phyloP scores from a whole-genome alignment of 2,329 filamentous ascomycete genomes.

The Nigrograna mackinnonii region DNA sequence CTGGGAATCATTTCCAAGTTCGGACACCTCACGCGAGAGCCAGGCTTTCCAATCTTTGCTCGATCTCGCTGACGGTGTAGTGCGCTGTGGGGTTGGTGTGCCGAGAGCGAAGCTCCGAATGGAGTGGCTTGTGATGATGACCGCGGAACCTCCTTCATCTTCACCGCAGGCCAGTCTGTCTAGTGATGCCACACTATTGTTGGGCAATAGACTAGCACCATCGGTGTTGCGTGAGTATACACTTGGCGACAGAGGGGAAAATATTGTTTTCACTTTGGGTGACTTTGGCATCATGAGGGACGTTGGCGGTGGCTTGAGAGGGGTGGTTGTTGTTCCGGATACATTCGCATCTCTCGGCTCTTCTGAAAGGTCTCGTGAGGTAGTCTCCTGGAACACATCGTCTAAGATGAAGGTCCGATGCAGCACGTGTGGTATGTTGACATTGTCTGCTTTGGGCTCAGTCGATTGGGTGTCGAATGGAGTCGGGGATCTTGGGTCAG shows the following conservation, averaged over 20 bases:
- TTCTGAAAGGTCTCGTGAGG: no score
- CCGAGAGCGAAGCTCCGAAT: conserved; percentile 47
- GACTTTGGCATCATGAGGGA: conserved; percentile 10
- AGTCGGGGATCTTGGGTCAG: no score
- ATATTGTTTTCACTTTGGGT: conserved; percentile 9
- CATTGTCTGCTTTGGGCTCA: no score
- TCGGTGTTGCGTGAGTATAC: conserved; percentile 51
- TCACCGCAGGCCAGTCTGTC: conserved; percentile 7
- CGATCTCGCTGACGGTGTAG: conserved; percentile 24
- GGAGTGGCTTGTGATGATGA: conserved; percentile 48
- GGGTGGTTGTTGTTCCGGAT: no score
- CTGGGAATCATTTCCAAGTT: conserved; percentile 31
- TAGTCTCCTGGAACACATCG: no score
- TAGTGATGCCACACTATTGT: conserved; percentile 38
- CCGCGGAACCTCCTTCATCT: conserved; percentile 37
- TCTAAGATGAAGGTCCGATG: no score
- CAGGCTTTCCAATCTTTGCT: conserved; percentile 53
- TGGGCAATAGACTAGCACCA: conserved; percentile 37
- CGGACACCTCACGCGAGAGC: conserved; percentile 49
- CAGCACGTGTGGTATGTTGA: no score
- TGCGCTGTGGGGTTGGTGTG: conserved; percentile 24
- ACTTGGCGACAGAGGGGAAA: conserved; percentile 48
- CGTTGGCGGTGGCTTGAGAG: no score
- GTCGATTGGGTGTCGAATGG: no score
- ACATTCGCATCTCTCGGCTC: no score